Percentiles rank a stretch among this genome's conserved stretches.
phyloP scores from a whole-genome alignment of 495 filamentous ascomycete genomes.

The Aspergillus panamensis region DNA sequence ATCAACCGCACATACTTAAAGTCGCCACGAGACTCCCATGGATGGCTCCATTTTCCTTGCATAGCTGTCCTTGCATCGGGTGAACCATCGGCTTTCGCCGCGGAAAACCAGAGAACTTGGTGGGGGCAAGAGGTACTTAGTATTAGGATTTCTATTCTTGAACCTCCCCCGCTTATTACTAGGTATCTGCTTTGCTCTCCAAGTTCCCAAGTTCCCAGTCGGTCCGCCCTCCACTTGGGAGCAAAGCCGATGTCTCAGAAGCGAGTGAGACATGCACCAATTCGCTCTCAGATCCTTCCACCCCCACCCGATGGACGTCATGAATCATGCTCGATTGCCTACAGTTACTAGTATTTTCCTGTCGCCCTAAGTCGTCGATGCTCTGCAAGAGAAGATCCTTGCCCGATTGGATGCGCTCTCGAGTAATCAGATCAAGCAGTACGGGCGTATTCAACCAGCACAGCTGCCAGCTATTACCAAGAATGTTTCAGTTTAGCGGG shows the following conservation, averaged over 20 bases:
- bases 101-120: not conserved
- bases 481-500: not conserved
- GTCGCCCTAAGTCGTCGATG: no score
- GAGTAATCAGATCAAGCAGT: not conserved
- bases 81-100: not conserved
- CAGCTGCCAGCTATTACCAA: not conserved
- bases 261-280: constrained; percentile 15
- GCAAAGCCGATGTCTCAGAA: constrained; percentile 11
- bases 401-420: not conserved
- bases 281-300: not conserved
- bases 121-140: not conserved
- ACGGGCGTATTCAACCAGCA: not conserved
- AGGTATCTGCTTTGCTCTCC: not conserved
- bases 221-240: not conserved
- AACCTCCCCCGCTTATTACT: not conserved
- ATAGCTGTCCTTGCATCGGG: not conserved
- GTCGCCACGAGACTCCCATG: constrained; percentile 1
- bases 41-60: not conserved
- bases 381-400: not conserved
- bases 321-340: no score
- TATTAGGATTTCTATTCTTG: constrained; percentile 3
- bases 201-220: not conserved
- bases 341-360: not conserved
- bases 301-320: constrained; percentile 7
- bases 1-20: not conserved